These are phyloP conservation scores for Aspergillus arachidicola DNA, from an alignment of 2,329 filamentous ascomycete genomes.

Conservation along the genomic window DNA sequence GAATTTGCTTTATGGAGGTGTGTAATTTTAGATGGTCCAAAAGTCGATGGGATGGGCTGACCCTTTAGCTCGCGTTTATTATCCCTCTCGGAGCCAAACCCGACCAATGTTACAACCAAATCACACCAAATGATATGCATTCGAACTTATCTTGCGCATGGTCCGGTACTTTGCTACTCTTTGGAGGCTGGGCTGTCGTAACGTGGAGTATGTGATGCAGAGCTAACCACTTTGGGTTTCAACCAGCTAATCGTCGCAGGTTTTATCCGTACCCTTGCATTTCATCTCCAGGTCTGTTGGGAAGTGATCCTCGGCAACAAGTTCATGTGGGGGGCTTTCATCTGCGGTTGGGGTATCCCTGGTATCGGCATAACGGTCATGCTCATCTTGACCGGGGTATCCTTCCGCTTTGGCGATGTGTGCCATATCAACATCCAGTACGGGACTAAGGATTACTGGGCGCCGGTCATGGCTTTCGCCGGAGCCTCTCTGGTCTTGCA, in stretches of 20 bases:
- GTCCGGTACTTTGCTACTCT: slow-evolving; percentile 81
- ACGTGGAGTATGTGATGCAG: slow-evolving; percentile 68
- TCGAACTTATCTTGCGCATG: slow-evolving; percentile 80
- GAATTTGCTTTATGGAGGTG: slow-evolving; percentile 77
- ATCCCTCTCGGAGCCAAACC: slow-evolving; percentile 79
- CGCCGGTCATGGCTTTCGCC: slow-evolving; percentile 78
- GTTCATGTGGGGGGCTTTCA: slow-evolving; percentile 86
- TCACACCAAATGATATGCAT: slow-evolving; percentile 92
- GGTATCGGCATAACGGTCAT: slow-evolving; percentile 73
- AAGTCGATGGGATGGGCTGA: slow-evolving; percentile 16
- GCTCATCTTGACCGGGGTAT: slow-evolving; percentile 84
- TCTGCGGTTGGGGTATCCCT: slow-evolving; percentile 81
- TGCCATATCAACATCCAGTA: slow-evolving; percentile 94
- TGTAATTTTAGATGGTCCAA: slow-evolving; percentile 35
- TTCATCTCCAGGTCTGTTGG: slow-evolving; percentile 98
- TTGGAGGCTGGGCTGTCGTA: slow-evolving; percentile 80
- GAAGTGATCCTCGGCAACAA: slow-evolving; percentile 82
- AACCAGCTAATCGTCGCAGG: slow-evolving; percentile 44
- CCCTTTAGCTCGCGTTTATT: slow-evolving; percentile 76
- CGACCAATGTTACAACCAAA: slow-evolving; percentile 81
- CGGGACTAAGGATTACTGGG: slow-evolving; percentile 85
- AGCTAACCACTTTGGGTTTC: not conserved
- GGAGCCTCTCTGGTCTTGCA: slow-evolving; percentile 77
- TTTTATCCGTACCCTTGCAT: slow-evolving; percentile 83
- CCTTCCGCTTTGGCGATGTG: slow-evolving; percentile 85